These are phyloP conservation scores for Fusarium camptoceras DNA, from an alignment of 2,329 filamentous ascomycete species.

Conservation along the genomic window DNA sequence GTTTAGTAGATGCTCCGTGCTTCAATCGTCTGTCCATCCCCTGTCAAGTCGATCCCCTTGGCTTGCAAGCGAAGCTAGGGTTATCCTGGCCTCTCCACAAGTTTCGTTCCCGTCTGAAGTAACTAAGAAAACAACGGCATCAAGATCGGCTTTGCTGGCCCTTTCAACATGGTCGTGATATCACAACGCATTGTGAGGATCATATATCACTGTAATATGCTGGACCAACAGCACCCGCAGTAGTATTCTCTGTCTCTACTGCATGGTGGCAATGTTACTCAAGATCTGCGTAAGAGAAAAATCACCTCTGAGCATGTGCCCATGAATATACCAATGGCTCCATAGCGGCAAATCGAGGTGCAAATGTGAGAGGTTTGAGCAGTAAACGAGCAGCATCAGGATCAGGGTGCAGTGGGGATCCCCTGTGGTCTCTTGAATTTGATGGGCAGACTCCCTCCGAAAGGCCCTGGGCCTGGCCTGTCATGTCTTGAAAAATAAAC, in stretches of 20 bases:
- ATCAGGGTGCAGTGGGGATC: conserved; percentile 42
- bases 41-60: conserved; percentile 44
- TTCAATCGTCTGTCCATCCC: conserved; percentile 38
- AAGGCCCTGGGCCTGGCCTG: conserved; percentile 9
- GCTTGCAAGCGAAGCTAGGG: conserved; percentile 42
- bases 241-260: conserved; percentile 4
- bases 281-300: conserved; percentile 33
- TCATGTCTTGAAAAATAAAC: conserved; percentile 38
- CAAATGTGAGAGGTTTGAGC: conserved; percentile 35
- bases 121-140: conserved; percentile 41
- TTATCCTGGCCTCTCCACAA: conserved; percentile 48
- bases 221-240: conserved; percentile 15
- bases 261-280: conserved; percentile 30
- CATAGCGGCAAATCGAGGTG: conserved; percentile 42
- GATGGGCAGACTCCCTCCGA: conserved; percentile 39
- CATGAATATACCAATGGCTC: conserved; percentile 36
- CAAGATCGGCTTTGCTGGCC: conserved; percentile 38
- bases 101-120: conserved; percentile 35
- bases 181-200: conserved; percentile 28
- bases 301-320: conserved; percentile 36
- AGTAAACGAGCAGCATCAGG: conserved; percentile 37
- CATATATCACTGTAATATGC: conserved; percentile 6
- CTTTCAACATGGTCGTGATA: conserved; percentile 31
- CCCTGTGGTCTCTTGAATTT: conserved; percentile 17
- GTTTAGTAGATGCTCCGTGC: conserved; percentile 48